Evolutionary conservation across 2,329 filamentous ascomycete genomes (phyloP).

Genomic region (Periconia digitata): DNA sequence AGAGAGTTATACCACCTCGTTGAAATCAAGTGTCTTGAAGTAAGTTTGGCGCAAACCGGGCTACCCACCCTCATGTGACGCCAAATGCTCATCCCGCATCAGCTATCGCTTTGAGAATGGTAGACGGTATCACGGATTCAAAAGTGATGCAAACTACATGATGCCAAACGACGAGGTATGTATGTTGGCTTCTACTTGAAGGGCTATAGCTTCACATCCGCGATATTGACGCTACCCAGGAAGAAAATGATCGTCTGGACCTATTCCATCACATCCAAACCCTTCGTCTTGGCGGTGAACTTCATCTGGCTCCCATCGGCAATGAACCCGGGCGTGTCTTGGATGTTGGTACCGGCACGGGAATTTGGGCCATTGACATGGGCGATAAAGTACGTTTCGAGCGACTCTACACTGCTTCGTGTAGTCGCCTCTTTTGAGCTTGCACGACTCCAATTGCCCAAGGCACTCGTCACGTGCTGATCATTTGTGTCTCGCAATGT

Average conservation of each 20-base stretch:
- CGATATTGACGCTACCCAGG: conserved; percentile 7
- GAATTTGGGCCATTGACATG: conserved; percentile 31
- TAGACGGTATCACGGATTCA: conserved; percentile 26
- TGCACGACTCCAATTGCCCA: not conserved
- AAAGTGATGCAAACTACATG: conserved; percentile 21
- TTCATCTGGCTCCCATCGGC: conserved; percentile 27
- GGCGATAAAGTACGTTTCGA: conserved; percentile 19
- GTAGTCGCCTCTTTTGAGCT: not conserved
- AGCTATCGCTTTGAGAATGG: conserved; percentile 29
- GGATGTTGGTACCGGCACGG: conserved; percentile 24
- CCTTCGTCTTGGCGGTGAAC: conserved; percentile 19
- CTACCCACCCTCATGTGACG: not conserved
- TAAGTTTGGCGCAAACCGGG: conserved; percentile 4
- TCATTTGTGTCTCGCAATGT: too few species aligned
- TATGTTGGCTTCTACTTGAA: not conserved
- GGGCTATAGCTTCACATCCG: not conserved
- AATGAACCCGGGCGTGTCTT: conserved; percentile 19
- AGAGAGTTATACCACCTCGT: conserved; percentile 26
- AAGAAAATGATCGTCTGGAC: conserved; percentile 29
- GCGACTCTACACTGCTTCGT: too few species aligned
- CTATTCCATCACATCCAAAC: conserved; percentile 28
- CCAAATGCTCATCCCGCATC: not conserved
- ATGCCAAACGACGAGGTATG: conserved; percentile 29
- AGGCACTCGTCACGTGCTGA: not conserved
- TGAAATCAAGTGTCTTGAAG: conserved; percentile 25